These are phyloP conservation scores for Nemania diffusa DNA, from an alignment of 2,329 filamentous ascomycete genomes.

Conservation along the genomic window DNA sequence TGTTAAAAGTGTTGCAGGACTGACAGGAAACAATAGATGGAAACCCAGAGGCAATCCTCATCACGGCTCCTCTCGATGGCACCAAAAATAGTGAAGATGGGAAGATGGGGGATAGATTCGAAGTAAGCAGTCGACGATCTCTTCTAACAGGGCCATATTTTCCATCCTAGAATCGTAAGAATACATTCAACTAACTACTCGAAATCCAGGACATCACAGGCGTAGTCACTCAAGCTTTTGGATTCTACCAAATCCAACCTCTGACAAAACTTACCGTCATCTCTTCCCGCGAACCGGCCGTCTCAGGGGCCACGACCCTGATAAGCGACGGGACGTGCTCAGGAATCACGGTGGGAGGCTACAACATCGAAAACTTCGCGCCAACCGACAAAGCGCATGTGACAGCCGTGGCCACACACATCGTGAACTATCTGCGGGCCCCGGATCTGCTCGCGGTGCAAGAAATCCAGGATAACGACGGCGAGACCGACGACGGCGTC, in stretches of 20 bases:
- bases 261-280: slow-evolving; percentile 65
- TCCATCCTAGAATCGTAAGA: not conserved
- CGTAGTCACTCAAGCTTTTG: slow-evolving; percentile 72
- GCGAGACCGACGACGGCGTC: slow-evolving; percentile 68
- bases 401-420: slow-evolving; percentile 69
- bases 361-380: slow-evolving; percentile 76
- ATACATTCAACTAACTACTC: slow-evolving; percentile 1
- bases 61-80: slow-evolving; percentile 73
- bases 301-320: slow-evolving; percentile 64
- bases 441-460: slow-evolving; percentile 76
- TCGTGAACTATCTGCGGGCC: slow-evolving; percentile 69
- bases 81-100: slow-evolving; percentile 67
- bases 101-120: slow-evolving; percentile 72
- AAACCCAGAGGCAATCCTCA: slow-evolving; percentile 75
- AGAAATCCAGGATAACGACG: slow-evolving; percentile 76
- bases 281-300: slow-evolving; percentile 55
- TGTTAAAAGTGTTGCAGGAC: not conserved
- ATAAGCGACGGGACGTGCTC: slow-evolving; percentile 65
- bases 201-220: slow-evolving; percentile 66
- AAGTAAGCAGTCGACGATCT: slow-evolving; percentile 51
- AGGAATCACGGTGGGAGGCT: slow-evolving; percentile 71
- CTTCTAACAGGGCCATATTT: not conserved
- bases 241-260: slow-evolving; percentile 76
- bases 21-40: slow-evolving; percentile 57
- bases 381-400: slow-evolving; percentile 64